Percentiles rank a stretch among this genome's conserved stretches.
phyloP scores from a whole-genome alignment of 345 rosid species.

The Stellera chamaejasme region DNA sequence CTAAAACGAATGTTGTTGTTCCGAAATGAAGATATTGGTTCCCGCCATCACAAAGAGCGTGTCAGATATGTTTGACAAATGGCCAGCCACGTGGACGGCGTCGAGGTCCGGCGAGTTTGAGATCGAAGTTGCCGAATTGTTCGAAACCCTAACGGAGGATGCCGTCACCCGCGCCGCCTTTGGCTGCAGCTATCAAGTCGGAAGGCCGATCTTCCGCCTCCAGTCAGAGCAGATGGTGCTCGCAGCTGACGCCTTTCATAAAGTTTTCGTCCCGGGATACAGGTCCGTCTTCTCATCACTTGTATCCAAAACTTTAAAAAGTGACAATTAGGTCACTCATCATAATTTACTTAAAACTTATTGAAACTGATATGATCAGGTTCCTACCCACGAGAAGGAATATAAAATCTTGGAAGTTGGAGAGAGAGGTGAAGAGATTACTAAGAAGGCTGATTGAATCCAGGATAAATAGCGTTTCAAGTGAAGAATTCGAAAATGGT shows the following conservation, averaged over 20 bases:
- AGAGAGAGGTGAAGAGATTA: conserved; percentile 50
- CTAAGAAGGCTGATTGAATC: conserved; percentile 42
- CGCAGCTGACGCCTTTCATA: conserved; percentile 62
- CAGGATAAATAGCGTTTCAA: conserved; percentile 22
- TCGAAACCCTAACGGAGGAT: conserved; percentile 62
- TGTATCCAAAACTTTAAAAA: background rate
- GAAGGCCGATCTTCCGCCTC: conserved; percentile 60
- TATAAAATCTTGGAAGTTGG: conserved; percentile 64
- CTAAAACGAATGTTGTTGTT: background rate
- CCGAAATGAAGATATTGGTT: conserved; percentile 5
- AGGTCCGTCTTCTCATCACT: conserved; percentile 24
- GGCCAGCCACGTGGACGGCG: conserved; percentile 12
- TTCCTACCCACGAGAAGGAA: conserved; percentile 70
- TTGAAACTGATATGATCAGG: conserved; percentile 20
- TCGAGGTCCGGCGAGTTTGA: conserved; percentile 29
- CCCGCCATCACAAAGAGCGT: conserved; percentile 13
- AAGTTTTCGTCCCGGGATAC: conserved; percentile 64
- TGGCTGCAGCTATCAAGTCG: conserved; percentile 73
- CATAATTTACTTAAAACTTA: background rate
- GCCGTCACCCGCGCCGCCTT: conserved; percentile 70
- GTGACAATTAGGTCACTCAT: background rate
- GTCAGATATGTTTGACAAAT: conserved; percentile 13
- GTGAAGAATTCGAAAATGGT: conserved; percentile 2
- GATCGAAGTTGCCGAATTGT: conserved; percentile 55
- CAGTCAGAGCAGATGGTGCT: conserved; percentile 69